Percentiles rank a stretch among this genome's conserved stretches.
phyloP scores from a whole-genome alignment of 139 green algal genomes.

The Chlorella ohadii region DNA sequence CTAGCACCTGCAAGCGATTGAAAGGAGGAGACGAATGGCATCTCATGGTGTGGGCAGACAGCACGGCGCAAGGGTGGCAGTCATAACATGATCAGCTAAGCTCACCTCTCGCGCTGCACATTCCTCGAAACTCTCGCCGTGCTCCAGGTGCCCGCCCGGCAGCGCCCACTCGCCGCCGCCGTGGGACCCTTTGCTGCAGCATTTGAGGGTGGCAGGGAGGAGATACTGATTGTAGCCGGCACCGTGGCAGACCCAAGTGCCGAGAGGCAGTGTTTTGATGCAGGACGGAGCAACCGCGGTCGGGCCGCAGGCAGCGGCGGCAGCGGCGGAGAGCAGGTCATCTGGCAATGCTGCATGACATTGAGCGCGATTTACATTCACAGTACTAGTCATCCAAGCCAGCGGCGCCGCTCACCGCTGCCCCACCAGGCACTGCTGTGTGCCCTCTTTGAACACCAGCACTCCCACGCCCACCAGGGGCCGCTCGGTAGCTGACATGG shows the following conservation, averaged over 20 bases:
- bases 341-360: background rate
- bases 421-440: slow-evolving; percentile 26
- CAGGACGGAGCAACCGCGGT: no score
- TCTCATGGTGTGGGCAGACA: background rate
- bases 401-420: slow-evolving; percentile 13
- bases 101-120: slow-evolving; percentile 61
- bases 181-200: slow-evolving; percentile 52
- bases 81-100: background rate
- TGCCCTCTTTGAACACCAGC: slow-evolving; percentile 25
- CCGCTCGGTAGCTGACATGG: background rate
- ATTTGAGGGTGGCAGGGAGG: background rate
- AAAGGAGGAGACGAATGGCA: no score
- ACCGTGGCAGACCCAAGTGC: no score
- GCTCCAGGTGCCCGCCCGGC: slow-evolving; percentile 71
- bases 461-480: slow-evolving; percentile 38
- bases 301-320: background rate
- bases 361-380: no score
- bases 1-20: slow-evolving; percentile 30
- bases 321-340: no score
- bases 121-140: slow-evolving; percentile 57
- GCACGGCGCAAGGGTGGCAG: background rate
- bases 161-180: slow-evolving; percentile 60
- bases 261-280: no score
- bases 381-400: no score
- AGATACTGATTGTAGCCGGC: no score